Evolutionary conservation across 805 yeast species (phyloP), one percentile per base, ranked within the genome.

Genomic region (Ogataea pini): DNA sequence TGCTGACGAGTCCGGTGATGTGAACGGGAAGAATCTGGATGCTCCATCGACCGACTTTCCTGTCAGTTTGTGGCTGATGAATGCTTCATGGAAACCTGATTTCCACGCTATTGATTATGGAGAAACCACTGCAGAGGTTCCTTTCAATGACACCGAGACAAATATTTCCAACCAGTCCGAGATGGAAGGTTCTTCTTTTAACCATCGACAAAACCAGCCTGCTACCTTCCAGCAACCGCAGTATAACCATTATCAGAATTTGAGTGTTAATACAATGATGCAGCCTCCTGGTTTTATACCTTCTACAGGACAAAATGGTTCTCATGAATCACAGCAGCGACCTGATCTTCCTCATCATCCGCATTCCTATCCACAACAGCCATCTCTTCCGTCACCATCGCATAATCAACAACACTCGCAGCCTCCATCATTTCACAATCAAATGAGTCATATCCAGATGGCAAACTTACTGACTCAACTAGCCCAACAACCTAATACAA

Each of bases 41-140:
- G 8, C 47, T 28, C 28, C 43, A 13, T 38, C 44, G 10, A 36
- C 49, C 1, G 57, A 49, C 4, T 20, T 51, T n/a, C 55, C 55
- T 14, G 54, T 49, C 14, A 54, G 55, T 31, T 31, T 54, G n/a
- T 54, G 58, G 58, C 41, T 54, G 17, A 51, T 51, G 54, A 54
- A 51, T 22, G 49, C 54, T 1, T 47, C 55, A 5, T 54, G 58
- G 58, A 51, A 44, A 38, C 58, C 58, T 10, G 52, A 51, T 9
- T 53, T 53, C 25, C 51, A 40, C 16, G 32, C 50, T 12, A 14
- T 12, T 4, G 24, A 27, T 5, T 16, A 20, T 22, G n/a, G 31
- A 14, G 18, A 20, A 22, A 4, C 7, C 32, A 13, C 25, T 16
- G 33, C 27, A 19, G 25, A 32, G 10, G 27, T 16, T 36, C 29